Base-by-base conservation (phyloP, 305 asterid genomes). In the Plantago coronopus region DNA sequence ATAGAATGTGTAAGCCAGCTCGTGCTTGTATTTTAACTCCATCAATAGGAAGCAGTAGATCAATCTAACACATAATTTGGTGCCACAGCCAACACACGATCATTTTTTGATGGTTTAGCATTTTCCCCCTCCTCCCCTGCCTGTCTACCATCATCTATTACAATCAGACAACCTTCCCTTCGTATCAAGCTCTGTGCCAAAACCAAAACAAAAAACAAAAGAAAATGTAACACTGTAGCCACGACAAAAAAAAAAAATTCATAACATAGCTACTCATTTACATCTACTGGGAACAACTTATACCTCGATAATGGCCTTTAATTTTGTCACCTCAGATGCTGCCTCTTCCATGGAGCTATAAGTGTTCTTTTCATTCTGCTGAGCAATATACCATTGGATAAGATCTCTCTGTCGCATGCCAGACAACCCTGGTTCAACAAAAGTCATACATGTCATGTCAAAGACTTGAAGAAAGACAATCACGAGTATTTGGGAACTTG, bases 221-320 rank as follows among this genome's bases (percentile, higher is more conserved):
- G n/a, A n/a, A n/a, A n/a, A n/a, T n/a, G n/a, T 12, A 23, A 25
- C 58, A 22, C 2, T 15, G 20, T 25, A 22, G 16, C 1, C 42
- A n/a, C 0, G 12, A 34, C 12, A 0, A 34, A 27, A 34, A 34
- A 7, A 34, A 7, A 34, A 34, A 12, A 2, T 34, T 34, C 12
- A 9, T 34, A 34, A 25, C 15, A 3, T 53, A 22, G 58, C 58
- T 51, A 23, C 7, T 16, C 58, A 53, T 0, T 17, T 23, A 17
- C 15, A 1, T 48, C 22, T 27, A 15, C 17, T n/a, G 17, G 20
- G 22, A 48, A 18, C 23, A 3, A 16, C 40, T 47, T 51, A 62
- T 70, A 89, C 98, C 96, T 93, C 98, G 40, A 93, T 87, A 66
- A 93, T 93, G 68, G 96, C 97, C 71, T 85, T 87, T 46, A 93